These are phyloP conservation scores for Fusarium liriodendri DNA, from an alignment of 2,329 filamentous ascomycete genomes.

Conservation along the genomic window DNA sequence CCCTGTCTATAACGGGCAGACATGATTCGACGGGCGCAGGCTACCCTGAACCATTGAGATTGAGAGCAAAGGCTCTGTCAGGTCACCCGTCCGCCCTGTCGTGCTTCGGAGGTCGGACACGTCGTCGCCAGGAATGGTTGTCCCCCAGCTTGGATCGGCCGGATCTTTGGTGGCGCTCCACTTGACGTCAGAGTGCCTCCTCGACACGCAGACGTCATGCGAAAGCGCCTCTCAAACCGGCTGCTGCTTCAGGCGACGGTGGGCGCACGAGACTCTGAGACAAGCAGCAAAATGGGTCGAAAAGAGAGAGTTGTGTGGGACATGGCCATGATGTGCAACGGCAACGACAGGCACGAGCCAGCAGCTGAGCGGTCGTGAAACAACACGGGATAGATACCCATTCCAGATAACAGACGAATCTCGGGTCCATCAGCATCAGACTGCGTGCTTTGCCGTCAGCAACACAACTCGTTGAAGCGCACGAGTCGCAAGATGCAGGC, in stretches of 20 bases:
- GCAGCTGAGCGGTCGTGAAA: constrained; percentile 24
- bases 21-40: not conserved
- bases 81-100: constrained; percentile 12
- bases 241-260: constrained; percentile 37
- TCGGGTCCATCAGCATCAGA: not conserved
- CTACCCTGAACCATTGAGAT: constrained; percentile 18
- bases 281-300: constrained; percentile 16
- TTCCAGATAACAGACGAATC: not conserved
- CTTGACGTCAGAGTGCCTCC: constrained; percentile 42
- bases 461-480: not conserved
- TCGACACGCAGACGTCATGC: constrained; percentile 42
- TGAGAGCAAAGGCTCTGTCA: not conserved
- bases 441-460: not conserved
- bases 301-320: not conserved
- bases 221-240: constrained; percentile 33
- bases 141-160: constrained; percentile 45
- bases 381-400: not conserved
- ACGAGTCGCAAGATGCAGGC: constrained; percentile 4
- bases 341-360: constrained; percentile 10
- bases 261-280: constrained; percentile 28
- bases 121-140: constrained; percentile 40
- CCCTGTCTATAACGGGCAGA: not conserved
- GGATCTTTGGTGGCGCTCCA: constrained; percentile 44
- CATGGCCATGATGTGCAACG: constrained; percentile 1
- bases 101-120: constrained; percentile 30